Base-by-base conservation (phyloP, 495 filamentous ascomycete genomes). In the Platismatia glauca region DNA sequence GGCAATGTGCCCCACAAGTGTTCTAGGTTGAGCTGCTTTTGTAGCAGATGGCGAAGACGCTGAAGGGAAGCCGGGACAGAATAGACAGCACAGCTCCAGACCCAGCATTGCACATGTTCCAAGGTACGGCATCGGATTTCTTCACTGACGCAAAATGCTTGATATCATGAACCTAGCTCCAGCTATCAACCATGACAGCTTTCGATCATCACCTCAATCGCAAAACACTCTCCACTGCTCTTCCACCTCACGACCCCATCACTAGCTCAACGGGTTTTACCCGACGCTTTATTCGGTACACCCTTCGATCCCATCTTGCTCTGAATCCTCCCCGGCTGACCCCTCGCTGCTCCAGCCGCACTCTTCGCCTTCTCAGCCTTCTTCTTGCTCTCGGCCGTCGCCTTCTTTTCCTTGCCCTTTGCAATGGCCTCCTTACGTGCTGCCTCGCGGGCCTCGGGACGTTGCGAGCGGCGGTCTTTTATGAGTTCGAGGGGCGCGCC, bases 321-420 rank as follows among this genome's bases (percentile, higher is more conserved):
- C 76, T 85, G 82, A 76, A 96, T 89, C 74, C 86, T 82, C 72
- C 82, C 78, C 64, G 81, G 80, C 80, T 90, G 82, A 68, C 91
- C 92, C 79, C 88, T 86, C 73, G 86, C 81, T 57, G 84, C 82
- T 52, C 71, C 67, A 64, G 87, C 84, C 65, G 92, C 94, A 70
- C 67, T 82, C 90, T 97, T 99, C 68, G 94, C 94, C 90, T 99
- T 99, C 80, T 97, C 95, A 50, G 88, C 86, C 89, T 97, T 97
- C 90, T 99, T 99, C 77, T 86, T 86, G 76, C 83, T 87, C 78
- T 88, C 84, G 57, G 85, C 82, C 62, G 84, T 90, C 65, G 85
- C 79, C 81, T 93, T 94, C 90, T 97, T 96, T 77, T 94, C 93
- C 87, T 99, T 99, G 77, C 85, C 86, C 71, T 91, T 89, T 80